phyloP scores from a whole-genome alignment of 2,329 filamentous ascomycete genomes.

The Talaromyces rugulosus region DNA sequence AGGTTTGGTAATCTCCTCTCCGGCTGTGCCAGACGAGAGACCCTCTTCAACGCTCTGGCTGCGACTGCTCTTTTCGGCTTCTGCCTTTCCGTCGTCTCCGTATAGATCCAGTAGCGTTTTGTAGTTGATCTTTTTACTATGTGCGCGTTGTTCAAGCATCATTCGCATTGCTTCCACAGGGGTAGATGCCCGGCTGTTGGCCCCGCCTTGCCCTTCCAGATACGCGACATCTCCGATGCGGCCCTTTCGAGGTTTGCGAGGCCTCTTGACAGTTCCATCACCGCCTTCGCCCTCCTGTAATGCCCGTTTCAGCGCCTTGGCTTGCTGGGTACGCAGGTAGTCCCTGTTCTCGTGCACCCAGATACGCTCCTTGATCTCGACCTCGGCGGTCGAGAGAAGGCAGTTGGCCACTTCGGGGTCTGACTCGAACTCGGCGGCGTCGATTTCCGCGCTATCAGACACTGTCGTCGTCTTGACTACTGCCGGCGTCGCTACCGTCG shows the following conservation, averaged over 20 bases:
- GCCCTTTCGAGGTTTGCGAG: constrained; percentile 47
- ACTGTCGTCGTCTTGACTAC: constrained; percentile 46
- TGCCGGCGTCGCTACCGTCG: background rate
- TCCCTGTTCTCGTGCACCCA: constrained; percentile 96
- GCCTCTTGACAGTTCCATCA: constrained; percentile 33
- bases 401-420: constrained; percentile 85
- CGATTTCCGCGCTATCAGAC: constrained; percentile 55
- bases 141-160: constrained; percentile 63
- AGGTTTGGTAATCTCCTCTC: constrained; percentile 21
- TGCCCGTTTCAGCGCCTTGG: constrained; percentile 73
- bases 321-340: constrained; percentile 81
- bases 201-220: constrained; percentile 55
- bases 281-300: constrained; percentile 49
- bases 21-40: background rate
- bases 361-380: constrained; percentile 78
- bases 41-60: constrained; percentile 26
- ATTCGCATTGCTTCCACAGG: constrained; percentile 66
- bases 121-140: constrained; percentile 74
- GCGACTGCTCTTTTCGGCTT: constrained; percentile 25
- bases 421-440: constrained; percentile 78
- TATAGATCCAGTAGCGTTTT: constrained; percentile 36
- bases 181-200: constrained; percentile 61
- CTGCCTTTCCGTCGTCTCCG: constrained; percentile 32
- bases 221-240: constrained; percentile 45
- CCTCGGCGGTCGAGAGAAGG: constrained; percentile 67